Evolutionary conservation across 2,329 filamentous ascomycete species (phyloP).

Genomic region (Fusarium agapanthi): DNA sequence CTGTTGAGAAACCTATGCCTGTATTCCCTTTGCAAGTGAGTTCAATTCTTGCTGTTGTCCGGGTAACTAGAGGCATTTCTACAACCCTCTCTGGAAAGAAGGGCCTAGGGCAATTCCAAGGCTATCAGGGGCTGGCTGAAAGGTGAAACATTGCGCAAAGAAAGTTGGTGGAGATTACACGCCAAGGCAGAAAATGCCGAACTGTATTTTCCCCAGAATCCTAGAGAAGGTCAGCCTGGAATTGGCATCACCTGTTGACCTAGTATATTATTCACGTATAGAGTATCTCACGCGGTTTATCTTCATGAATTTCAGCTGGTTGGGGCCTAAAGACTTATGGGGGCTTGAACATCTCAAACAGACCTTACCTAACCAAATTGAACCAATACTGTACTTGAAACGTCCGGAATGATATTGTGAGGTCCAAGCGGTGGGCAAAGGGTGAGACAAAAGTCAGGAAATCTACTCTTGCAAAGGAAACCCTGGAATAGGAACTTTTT

Average conservation of each 20-base stretch:
- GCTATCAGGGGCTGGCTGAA: background rate
- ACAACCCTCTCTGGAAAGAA: fast-evolving
- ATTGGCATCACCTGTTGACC: background rate
- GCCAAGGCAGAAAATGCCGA: background rate
- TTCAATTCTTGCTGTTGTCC: background rate
- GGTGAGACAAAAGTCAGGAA: fast-evolving
- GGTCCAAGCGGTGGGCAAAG: too few species aligned
- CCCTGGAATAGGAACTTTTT: background rate
- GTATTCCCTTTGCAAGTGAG: background rate
- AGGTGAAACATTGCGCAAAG: background rate
- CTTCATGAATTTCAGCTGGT: background rate
- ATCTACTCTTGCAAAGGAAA: background rate
- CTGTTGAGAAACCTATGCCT: background rate
- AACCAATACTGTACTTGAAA: background rate
- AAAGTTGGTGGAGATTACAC: background rate
- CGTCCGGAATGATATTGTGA: fast-evolving
- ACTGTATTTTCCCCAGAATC: fast-evolving
- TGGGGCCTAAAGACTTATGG: fast-evolving
- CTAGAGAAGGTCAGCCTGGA: fast-evolving
- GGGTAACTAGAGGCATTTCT: background rate
- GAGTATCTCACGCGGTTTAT: background rate
- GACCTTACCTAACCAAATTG: too few species aligned
- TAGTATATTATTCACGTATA: fast-evolving
- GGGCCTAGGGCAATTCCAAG: background rate
- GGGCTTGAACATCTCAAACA: background rate